Base-by-base conservation (phyloP, 805 yeast genomes). In the Barnettozyma californica region DNA sequence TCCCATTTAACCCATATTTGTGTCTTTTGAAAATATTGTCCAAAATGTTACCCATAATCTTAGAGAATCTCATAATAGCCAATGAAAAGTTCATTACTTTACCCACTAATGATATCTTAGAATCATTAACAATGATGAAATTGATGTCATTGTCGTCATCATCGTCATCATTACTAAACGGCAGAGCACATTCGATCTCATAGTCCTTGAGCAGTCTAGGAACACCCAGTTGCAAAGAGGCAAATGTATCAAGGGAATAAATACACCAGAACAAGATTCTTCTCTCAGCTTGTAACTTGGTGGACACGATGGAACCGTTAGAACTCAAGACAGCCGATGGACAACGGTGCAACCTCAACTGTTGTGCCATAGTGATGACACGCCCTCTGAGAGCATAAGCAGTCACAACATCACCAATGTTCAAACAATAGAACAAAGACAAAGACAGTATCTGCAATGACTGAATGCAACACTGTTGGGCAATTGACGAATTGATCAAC, bases 131-230 rank as follows among this genome's bases (percentile, higher is more conserved):
- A 31, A 80, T 74, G 53, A 80, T 75, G 53, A 80, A 72, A 58
- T 80, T 83, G 40, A 75, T 78, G 52, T 76, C 75, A 41, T 67
- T 63, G 25, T 74, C 78, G 36, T 67, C 70, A 44, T 64, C 63
- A 9, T 63, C 65, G 40, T 64, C 60, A 47, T 71, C 74, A 49
- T 68, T 76, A 44, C 70, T 73, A 29, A 84, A 80, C 1, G 97
- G 96, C 57, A 86, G 67, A 1, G 92, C 91, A 70, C 96, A 88
- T 63, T 88, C 95, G 44, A 89, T 80, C 62, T 87, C 95, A 58
- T 78, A 80, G 61, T 87, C 96, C 58, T 84, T 84, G 25, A 89
- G 66, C 43, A 88, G 67, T 53, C 95, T 70, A 5, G 96, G 96
- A 35, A 87, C 87, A 41, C 97, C 97, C 43, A 89, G 67, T 50